Evolutionary conservation across 148 eudicot species (phyloP), one percentile per base, ranked within the genome.

Genomic region (Heliosperma pusillum): DNA sequence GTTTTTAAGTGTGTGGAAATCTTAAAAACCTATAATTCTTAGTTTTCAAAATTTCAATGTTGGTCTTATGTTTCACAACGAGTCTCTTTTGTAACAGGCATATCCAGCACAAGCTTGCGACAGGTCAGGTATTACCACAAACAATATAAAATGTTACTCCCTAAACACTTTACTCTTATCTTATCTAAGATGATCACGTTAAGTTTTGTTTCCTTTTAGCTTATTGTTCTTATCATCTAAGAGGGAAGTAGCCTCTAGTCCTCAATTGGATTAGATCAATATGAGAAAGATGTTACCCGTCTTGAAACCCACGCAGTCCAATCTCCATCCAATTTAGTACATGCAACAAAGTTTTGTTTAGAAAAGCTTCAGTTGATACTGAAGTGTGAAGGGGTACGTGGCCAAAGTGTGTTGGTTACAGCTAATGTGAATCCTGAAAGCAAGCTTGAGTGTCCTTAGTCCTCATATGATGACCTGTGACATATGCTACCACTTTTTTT

Each of bases 371-470:
- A 76, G 60, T 80, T 76, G 80, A 76, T 60, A 77, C 68, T 79
- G 77, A 79, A 64, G 24, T 61, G 24, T 61, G 45, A 69, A 69
- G 80, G 82, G 44, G 45, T 76, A 80, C 87, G 88, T 85, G 90
- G 79, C 83, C 3, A 19, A 0, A 16, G 0, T 53, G 64, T 13
- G 77, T 79, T 50, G 77, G 50, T 71, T 77, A 85, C 88, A 83
- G 86, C 90, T 87, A 85, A 69, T 79, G 29, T 75, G 83, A 77
- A 81, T 72, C 86, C 83, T 74, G 61, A 84, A 82, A 73, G 66
- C 69, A 60, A 64, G 73, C 77, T 42, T 50, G 4, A 71, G 50
- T 71, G 83, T 52, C 79, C 82, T 53, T 36, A 7, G 15, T 69
- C 27, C 74, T 60, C 77, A 26, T 72, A 72, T 72, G 73, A 58